Base-by-base conservation (phyloP, 257 asterid species). In the Hygrophila difformis region DNA sequence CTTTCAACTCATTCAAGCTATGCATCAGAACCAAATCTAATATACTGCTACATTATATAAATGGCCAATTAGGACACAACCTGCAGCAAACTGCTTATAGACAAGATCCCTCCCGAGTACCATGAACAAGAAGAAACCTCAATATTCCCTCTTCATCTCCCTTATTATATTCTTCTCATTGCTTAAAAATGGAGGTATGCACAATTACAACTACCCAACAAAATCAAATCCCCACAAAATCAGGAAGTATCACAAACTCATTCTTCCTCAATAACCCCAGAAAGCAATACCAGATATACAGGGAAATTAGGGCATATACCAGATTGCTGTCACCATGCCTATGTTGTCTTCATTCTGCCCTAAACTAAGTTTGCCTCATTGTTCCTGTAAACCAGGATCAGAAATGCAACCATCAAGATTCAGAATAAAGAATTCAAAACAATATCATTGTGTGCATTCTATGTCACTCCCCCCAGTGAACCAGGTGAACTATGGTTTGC, bases 121-220 rank as follows among this genome's bases (percentile, higher is more conserved):
- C 77, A 81, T 74, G 67, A 69, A 62, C 61, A 64, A 57, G 79
- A 81, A 75, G 94, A 82, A 78, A 72, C 78, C 87, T 76, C 60
- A 76, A 69, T 69, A 74, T 83, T 82, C 94, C 69, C 64, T 8
- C 29, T 20, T 9, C 13, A 38, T 3, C 57, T 49, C 38, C 59
- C 69, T 74, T 77, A 40, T 78, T 70, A 69, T 24, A 70, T 60
- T 54, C 56, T n/a, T n/a, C n/a, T n/a, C n/a, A n/a, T n/a, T n/a
- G n/a, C n/a, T n/a, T n/a, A n/a, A n/a, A n/a, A n/a, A n/a, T n/a
- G n/a, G n/a, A n/a, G n/a, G n/a, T n/a, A n/a, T n/a, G n/a, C n/a
- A n/a, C n/a, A n/a, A n/a, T n/a, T n/a, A n/a, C n/a, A n/a, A n/a
- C n/a, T n/a, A n/a, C n/a, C n/a, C n/a, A n/a, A n/a, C n/a, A n/a